Evolutionary conservation across 2,329 filamentous ascomycete genomes (phyloP).

Genomic region (Pyricularia sp.): DNA sequence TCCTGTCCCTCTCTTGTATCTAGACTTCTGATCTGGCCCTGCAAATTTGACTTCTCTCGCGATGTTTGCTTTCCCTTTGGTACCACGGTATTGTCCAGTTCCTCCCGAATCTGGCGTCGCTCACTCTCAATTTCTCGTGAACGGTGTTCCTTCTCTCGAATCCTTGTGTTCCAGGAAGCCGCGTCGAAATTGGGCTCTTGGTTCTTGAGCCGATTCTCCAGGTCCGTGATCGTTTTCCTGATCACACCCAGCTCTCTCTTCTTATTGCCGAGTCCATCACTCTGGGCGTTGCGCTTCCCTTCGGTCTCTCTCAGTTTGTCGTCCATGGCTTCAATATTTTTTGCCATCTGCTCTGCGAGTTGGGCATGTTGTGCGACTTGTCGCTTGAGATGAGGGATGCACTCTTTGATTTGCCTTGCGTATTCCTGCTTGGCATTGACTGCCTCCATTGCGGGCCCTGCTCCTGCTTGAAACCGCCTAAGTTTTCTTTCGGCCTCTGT

Average conservation of each 20-base stretch:
- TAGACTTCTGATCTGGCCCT: constrained; percentile 37
- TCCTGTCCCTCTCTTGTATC: constrained; percentile 70
- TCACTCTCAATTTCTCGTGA: constrained; percentile 40
- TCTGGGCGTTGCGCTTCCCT: constrained; percentile 42
- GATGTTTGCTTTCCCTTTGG: constrained; percentile 6
- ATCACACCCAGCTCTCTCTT: constrained; percentile 39
- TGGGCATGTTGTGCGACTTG: constrained; percentile 45
- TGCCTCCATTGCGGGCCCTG: constrained; percentile 58
- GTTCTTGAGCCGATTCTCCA: constrained; percentile 55
- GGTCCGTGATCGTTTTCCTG: constrained; percentile 47
- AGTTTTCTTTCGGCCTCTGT: constrained; percentile 48
- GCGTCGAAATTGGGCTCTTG: constrained; percentile 59
- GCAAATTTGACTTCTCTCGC: constrained; percentile 12
- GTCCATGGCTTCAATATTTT: constrained; percentile 28
- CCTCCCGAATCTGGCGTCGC: constrained; percentile 14
- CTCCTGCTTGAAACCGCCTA: constrained; percentile 45
- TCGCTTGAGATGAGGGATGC: constrained; percentile 43
- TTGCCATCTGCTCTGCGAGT: constrained; percentile 33
- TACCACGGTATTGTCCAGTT: neutral
- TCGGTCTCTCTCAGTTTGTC: constrained; percentile 35
- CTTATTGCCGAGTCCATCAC: constrained; percentile 35
- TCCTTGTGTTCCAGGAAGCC: constrained; percentile 60
- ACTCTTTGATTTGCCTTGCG: constrained; percentile 41
- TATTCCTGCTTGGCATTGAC: constrained; percentile 66
- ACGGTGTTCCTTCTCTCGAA: constrained; percentile 53